Evolutionary conservation across 208 protist species (phyloP).

Genomic region (Jaenimonas drosophilae): DNA sequence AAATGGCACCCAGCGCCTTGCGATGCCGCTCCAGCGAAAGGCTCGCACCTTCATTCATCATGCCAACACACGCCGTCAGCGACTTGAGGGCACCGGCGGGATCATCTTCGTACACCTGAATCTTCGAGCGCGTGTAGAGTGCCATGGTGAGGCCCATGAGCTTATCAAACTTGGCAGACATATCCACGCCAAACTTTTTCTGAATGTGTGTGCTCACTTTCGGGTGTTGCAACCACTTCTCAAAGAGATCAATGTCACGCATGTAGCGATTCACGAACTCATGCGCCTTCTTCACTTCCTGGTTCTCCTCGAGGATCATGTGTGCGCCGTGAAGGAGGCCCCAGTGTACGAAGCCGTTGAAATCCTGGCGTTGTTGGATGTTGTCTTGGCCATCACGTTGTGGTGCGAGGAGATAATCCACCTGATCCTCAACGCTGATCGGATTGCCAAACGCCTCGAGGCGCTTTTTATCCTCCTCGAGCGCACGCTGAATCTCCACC

Average conservation of each 20-base stretch:
- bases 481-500: constrained; percentile 72
- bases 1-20: constrained; percentile 69
- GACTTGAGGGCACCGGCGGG: constrained; percentile 81
- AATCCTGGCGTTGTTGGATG: constrained; percentile 73
- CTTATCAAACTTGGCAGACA: constrained; percentile 81
- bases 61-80: constrained; percentile 52
- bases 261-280: constrained; percentile 88
- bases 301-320: constrained; percentile 81
- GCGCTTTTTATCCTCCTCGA: constrained; percentile 74
- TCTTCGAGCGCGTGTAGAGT: constrained; percentile 83
- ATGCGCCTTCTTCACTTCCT: constrained; percentile 76
- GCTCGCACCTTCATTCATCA: constrained; percentile 61
- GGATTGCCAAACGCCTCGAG: constrained; percentile 87
- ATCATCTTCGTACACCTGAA: constrained; percentile 85
- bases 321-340: constrained; percentile 80
- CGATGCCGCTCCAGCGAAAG: constrained; percentile 63
- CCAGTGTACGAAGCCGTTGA: constrained; percentile 88
- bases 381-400: constrained; percentile 78
- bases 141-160: constrained; percentile 81
- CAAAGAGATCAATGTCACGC: constrained; percentile 84
- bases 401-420: constrained; percentile 72
- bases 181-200: constrained; percentile 80
- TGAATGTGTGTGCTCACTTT: constrained; percentile 84
- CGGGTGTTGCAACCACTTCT: constrained; percentile 84
- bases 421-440: constrained; percentile 76